Conservation (phyloP, 1,284 basidiomycete species). For the Puccinia novopanici region DNA sequence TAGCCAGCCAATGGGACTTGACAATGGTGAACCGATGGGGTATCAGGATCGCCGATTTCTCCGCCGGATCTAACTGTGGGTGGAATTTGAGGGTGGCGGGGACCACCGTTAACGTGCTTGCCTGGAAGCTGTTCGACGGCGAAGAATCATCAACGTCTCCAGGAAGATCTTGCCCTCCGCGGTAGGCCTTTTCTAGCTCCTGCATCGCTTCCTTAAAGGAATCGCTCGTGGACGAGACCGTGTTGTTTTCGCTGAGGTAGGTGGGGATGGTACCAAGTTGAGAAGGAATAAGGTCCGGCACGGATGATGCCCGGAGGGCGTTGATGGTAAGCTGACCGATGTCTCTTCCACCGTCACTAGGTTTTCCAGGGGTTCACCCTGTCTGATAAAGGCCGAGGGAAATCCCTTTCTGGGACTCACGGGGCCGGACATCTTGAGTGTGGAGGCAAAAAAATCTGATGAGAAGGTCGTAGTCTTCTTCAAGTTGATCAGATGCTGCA, state of each 20-base stretch:
- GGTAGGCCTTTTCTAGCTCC: slow-evolving; percentile 19
- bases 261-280: slow-evolving; percentile 21
- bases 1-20: slow-evolving; percentile 37
- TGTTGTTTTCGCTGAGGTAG: background rate
- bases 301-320: background rate
- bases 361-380: background rate
- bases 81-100: background rate
- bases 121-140: background rate
- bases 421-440: slow-evolving; percentile 8
- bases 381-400: slow-evolving; percentile 2
- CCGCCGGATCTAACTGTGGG: background rate
- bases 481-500: background rate
- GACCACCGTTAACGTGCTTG: background rate
- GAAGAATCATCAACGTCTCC: background rate
- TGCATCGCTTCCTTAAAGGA: slow-evolving; percentile 20
- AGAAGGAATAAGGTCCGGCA: background rate
- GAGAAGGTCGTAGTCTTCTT: background rate
- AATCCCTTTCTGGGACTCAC: slow-evolving; percentile 4
- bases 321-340: background rate
- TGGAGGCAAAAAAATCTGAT: slow-evolving; percentile 1
- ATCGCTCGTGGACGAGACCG: background rate
- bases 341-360: background rate
- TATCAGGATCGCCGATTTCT: background rate
- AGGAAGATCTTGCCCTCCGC: background rate
- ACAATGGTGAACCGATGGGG: slow-evolving; percentile 47